These are phyloP conservation scores for Candida anutae DNA, from an alignment of 1,139 yeast genomes.

Conservation along the genomic window DNA sequence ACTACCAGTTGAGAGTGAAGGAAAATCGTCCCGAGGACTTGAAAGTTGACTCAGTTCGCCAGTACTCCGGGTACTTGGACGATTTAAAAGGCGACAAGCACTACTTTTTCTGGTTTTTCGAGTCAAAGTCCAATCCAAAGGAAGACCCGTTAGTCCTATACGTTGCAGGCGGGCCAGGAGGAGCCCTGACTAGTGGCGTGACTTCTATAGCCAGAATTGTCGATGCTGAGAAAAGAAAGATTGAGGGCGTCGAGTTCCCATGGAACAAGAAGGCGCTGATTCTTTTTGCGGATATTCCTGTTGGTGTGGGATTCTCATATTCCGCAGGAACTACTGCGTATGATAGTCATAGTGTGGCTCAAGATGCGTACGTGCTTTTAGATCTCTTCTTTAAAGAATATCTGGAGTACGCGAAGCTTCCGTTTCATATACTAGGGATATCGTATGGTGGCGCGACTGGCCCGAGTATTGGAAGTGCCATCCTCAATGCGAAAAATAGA, in stretches of 20 bases:
- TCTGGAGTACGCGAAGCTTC: constrained; percentile 48
- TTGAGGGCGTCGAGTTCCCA: constrained; percentile 50
- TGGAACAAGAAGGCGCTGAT: constrained; percentile 69
- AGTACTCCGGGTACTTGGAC: constrained; percentile 61
- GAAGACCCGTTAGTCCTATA: constrained; percentile 60
- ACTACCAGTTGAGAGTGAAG: constrained; percentile 35
- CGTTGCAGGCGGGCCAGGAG: constrained; percentile 76
- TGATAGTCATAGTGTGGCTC: constrained; percentile 64
- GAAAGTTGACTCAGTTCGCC: constrained; percentile 51
- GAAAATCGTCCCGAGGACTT: constrained; percentile 33
- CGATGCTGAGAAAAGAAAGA: constrained; percentile 29
- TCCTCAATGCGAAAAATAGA: constrained; percentile 56
- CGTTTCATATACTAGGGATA: constrained; percentile 81
- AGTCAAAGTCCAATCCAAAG: constrained; percentile 60
- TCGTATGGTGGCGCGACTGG: constrained; percentile 85
- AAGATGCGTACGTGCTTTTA: constrained; percentile 68
- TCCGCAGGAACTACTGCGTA: constrained; percentile 47
- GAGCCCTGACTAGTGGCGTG: constrained; percentile 61
- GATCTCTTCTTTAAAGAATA: constrained; percentile 71
- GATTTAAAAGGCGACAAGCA: constrained; percentile 53
- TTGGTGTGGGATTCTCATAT: constrained; percentile 72
- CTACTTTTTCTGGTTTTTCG: constrained; percentile 74
- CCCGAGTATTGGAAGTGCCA: constrained; percentile 71
- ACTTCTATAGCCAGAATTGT: constrained; percentile 46
- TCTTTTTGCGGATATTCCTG: constrained; percentile 67